Evolutionary conservation across 73 alveolate species (phyloP), one percentile per base, ranked within the genome.

Genomic region (Breviolum minutum): DNA sequence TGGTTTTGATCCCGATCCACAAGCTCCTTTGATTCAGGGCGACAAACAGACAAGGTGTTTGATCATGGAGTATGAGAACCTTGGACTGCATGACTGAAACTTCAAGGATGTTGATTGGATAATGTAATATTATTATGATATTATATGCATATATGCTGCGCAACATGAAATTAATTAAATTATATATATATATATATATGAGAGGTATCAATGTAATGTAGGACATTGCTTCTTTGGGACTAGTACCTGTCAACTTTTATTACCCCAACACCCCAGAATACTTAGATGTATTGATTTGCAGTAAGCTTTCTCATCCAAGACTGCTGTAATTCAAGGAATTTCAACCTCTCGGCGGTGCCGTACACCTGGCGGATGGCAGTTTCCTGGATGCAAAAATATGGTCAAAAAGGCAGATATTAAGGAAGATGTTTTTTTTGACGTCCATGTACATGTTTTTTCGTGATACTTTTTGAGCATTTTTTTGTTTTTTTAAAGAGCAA

Each of bases 321-420:
- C 77, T 17, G 17, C n/a, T 17, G 3, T 22, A 2, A 2, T 68
- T 32, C 60, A 30, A 83, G 92, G 92, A 83, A 83, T 62, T 63
- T 48, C 88, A 73, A 91, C 48, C 83, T 91, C 88, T 91, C 97
- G 30, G 87, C 97, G 12, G 61, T 91, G 30, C 97, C 97, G 9
- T 91, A 91, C 97, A 91, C 97, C 77, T 91, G 97, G 97, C 97
- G 97, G 8, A 91, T 91, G 89, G 97, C 97, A 73, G 97, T 24
- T 20, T 17, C 97, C 74, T 17, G 70, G 61, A 27, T 17, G 6
- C 24, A 17, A 14, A 6, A 68, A 22, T 68, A 68, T 22, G 1
- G 77, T 22, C 24, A 14, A 22, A 22, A 22, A 2, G 77, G n/a
- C 2, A 22, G 77, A 40, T 40, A 40, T 40, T 40, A 40, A 40